phyloP scores from a whole-genome alignment of 352 stramenopile species.

The Phytopythium cucurbitacearum region DNA sequence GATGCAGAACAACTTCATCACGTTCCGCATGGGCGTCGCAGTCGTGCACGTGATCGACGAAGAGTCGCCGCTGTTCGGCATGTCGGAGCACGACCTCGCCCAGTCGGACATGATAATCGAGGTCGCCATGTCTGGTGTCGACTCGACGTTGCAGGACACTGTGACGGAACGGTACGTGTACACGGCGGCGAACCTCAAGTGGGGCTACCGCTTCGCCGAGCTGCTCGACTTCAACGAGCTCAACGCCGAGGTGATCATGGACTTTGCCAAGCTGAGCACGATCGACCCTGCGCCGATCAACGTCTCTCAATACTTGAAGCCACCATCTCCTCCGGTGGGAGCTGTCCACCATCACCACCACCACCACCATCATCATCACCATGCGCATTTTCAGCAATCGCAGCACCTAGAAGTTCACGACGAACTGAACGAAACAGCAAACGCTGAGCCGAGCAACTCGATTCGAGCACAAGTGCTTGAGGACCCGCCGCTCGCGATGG shows the following conservation, averaged over 20 bases:
- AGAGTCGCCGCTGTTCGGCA: constrained; percentile 55
- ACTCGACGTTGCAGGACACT: constrained; percentile 81
- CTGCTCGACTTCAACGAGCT: constrained; percentile 68
- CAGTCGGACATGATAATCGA: constrained; percentile 75
- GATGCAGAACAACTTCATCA: constrained; percentile 83
- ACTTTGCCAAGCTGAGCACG: constrained; percentile 71
- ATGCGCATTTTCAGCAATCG: background rate
- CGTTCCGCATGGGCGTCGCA: constrained; percentile 77
- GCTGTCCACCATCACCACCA: constrained; percentile 6
- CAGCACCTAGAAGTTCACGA: background rate
- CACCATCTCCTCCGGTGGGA: background rate
- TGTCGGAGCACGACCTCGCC: constrained; percentile 52
- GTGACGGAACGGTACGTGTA: constrained; percentile 81
- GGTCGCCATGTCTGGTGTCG: constrained; percentile 69
- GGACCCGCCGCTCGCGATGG: constrained; percentile 6
- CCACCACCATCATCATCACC: constrained; percentile 13
- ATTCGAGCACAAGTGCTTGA: constrained; percentile 4
- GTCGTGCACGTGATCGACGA: constrained; percentile 79
- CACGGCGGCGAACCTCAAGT: constrained; percentile 55
- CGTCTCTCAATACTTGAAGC: constrained; percentile 33
- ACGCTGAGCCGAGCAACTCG: background rate
- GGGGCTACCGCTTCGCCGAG: constrained; percentile 70
- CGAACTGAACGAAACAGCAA: constrained; percentile 2
- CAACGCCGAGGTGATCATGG: constrained; percentile 67
- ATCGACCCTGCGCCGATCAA: constrained; percentile 58